Evolutionary conservation across 2,329 filamentous ascomycete species (phyloP).

Genomic region (Aureobasidium lini): DNA sequence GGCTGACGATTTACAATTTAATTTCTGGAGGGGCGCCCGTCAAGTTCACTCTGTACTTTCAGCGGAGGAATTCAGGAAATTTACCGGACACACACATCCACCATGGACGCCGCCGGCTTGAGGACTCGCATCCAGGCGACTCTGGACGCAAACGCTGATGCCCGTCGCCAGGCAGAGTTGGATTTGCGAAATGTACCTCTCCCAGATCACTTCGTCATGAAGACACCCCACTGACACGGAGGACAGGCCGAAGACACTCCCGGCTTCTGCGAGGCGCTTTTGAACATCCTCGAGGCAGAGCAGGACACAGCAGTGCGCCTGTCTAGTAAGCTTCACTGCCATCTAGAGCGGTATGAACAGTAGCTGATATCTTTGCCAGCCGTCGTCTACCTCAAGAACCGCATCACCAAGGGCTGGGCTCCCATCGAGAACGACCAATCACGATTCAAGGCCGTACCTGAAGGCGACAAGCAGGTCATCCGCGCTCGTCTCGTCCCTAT

Average conservation of each 20-base stretch:
- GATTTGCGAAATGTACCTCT: slow-evolving; percentile 70
- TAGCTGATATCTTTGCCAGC: slow-evolving; percentile 45
- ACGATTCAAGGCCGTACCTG: slow-evolving; percentile 63
- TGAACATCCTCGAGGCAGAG: slow-evolving; percentile 85
- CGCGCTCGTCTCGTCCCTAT: slow-evolving; percentile 83
- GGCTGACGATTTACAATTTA: not conserved
- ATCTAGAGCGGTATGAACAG: not conserved
- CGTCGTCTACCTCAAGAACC: slow-evolving; percentile 96
- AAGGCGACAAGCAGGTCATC: slow-evolving; percentile 82
- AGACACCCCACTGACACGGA: not conserved
- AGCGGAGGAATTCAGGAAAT: not conserved
- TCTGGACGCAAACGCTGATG: slow-evolving; percentile 66
- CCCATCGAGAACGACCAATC: slow-evolving; percentile 55
- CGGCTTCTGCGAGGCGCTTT: slow-evolving; percentile 82
- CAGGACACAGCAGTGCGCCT: slow-evolving; percentile 77
- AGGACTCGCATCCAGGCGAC: slow-evolving; percentile 71
- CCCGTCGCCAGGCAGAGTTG: slow-evolving; percentile 67
- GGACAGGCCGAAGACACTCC: slow-evolving; percentile 76
- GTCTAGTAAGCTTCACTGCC: slow-evolving; percentile 60
- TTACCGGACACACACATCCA: not conserved
- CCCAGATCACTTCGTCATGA: not conserved
- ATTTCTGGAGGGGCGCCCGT: slow-evolving; percentile 8
- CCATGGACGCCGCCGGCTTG: slow-evolving; percentile 68
- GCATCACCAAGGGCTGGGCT: slow-evolving; percentile 87
- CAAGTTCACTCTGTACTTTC: not conserved